Conservation (phyloP, 1,139 yeast genomes). For the Scheffersomyces lignicola region DNA sequence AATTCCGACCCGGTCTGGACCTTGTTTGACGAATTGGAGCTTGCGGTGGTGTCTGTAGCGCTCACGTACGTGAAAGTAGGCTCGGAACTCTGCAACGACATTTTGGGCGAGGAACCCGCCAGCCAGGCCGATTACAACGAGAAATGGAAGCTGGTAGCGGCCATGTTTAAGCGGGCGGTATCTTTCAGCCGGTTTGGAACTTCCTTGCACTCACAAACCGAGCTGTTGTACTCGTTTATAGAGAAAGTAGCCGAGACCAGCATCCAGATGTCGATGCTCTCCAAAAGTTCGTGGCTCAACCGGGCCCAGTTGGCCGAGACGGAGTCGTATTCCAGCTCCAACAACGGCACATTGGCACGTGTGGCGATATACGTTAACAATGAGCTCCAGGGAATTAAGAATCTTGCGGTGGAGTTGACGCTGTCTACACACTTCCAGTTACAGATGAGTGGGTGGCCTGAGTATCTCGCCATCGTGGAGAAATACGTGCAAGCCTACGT, state of each 20-base stretch:
- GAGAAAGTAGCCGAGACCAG: constrained; percentile 30
- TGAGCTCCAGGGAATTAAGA: constrained; percentile 27
- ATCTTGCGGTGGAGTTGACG: constrained; percentile 16
- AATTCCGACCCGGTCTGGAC: no score
- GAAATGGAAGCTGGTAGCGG: constrained; percentile 40
- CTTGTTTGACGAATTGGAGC: constrained; percentile 30
- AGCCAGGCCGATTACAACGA: constrained; percentile 15
- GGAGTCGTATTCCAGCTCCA: constrained; percentile 30
- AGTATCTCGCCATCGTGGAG: constrained; percentile 32
- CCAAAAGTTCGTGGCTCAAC: constrained; percentile 43
- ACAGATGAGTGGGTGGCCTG: constrained; percentile 30
- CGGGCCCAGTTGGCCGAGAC: constrained; percentile 27
- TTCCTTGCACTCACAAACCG: constrained; percentile 10
- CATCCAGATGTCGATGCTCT: constrained; percentile 42
- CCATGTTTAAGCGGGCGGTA: constrained; percentile 32
- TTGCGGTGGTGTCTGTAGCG: constrained; percentile 23
- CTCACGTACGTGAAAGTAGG: constrained; percentile 36
- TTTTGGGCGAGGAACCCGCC: constrained; percentile 25
- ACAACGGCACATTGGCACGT: constrained; percentile 42
- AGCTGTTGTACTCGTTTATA: constrained; percentile 22
- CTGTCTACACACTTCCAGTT: constrained; percentile 11
- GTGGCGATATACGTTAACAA: constrained; percentile 42
- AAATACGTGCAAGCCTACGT: constrained; percentile 44
- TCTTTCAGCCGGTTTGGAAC: constrained; percentile 28
- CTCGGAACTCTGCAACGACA: constrained; percentile 36